Evolutionary conservation across 306 rosid species (phyloP), one percentile per base, ranked within the genome.

Genomic region (Lathyrus aphaca): DNA sequence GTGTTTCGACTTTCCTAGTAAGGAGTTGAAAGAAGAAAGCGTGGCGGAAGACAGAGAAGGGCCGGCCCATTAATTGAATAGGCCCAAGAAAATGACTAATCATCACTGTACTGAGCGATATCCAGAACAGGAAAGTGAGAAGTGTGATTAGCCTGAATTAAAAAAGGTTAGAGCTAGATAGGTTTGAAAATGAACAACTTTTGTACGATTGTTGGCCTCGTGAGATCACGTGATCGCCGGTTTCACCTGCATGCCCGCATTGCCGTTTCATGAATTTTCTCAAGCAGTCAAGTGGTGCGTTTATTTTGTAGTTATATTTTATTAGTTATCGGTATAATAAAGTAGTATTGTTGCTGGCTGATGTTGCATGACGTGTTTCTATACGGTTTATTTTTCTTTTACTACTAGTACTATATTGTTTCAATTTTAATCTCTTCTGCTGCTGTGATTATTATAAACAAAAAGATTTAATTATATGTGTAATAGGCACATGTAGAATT

Each of bases 11-110:
- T 53, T 53, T 21, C 30, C 3, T 21, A 23, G 59, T 21, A 56
- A 27, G 38, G 39, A 5, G 15, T 9, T 3, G 30, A 8, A 5
- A 32, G 38, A 32, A 32, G 38, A 32, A 32, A 8, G 38, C 38
- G 38, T 32, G 38, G 38, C 38, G 10, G 10, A 56, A 10, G 62
- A 27, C 10, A 3, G 57, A 27, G 1, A 6, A 27, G 63, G 63
- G 19, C 40, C 63, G 38, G 63, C 63, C 63, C 63, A 56, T 56
- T 56, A 56, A 56, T 29, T 13, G 3, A 14, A 56, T 27, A 56
- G 63, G 63, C 63, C 63, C 63, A 27, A 14, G 9, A 23, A 21
- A 21, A 7, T 21, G 59, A 48, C 55, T 16, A 16, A 48, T 48
- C 27, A 19, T 53, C 25, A 53, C 35, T 21, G 32, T 35, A 35